These are phyloP conservation scores for Geum urbanum DNA, from an alignment of 306 rosid genomes.

Conservation along the genomic window DNA sequence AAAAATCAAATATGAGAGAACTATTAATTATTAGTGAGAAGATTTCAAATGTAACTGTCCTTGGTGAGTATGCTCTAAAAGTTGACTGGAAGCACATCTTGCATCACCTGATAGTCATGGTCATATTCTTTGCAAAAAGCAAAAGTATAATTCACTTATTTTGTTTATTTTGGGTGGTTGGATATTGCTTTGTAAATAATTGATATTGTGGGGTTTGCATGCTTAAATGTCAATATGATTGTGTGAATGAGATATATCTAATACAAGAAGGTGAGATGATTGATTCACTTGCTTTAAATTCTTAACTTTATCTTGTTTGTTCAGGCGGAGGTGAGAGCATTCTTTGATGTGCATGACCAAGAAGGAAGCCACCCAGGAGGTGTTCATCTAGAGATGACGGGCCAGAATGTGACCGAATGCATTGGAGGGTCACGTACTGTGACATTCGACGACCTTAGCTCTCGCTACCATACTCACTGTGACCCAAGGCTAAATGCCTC, in stretches of 20 bases:
- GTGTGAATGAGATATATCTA: neutral
- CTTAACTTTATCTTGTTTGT: neutral
- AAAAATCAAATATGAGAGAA: neutral
- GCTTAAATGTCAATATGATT: neutral
- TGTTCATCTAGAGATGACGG: slow-evolving; percentile 95
- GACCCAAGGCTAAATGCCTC: slow-evolving; percentile 98
- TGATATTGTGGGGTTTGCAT: neutral
- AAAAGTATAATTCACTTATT: neutral
- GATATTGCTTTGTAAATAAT: neutral
- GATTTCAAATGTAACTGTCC: neutral
- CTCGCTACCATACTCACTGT: slow-evolving; percentile 99
- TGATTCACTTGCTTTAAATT: neutral
- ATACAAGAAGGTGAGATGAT: neutral
- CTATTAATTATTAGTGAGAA: neutral
- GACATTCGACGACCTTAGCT: slow-evolving; percentile 85
- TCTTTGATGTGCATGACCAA: slow-evolving; percentile 97
- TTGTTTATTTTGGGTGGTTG: neutral
- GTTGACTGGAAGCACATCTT: neutral
- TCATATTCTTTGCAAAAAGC: neutral
- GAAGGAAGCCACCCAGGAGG: slow-evolving; percentile 99
- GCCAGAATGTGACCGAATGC: slow-evolving; percentile 99
- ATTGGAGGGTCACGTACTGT: slow-evolving; percentile 95
- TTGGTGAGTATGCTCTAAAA: neutral
- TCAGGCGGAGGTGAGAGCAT: slow-evolving; percentile 97
- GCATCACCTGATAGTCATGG: neutral